These are phyloP conservation scores for Sarocladium kiliense DNA, from an alignment of 2,329 filamentous ascomycete species.

Conservation along the genomic window DNA sequence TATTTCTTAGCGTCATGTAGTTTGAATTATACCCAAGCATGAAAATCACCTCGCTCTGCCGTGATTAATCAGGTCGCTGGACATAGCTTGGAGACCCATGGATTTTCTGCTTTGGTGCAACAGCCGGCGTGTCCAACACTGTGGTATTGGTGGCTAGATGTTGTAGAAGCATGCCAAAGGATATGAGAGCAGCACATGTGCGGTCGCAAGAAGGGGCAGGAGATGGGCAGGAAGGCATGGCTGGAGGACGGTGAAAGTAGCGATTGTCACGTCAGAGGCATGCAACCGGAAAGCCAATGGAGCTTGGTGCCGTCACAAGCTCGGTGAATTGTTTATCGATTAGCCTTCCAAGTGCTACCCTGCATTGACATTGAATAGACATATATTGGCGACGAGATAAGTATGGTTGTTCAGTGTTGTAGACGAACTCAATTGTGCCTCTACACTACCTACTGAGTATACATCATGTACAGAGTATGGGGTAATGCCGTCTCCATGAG, in stretches of 20 bases:
- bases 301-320: too few relatives aligned
- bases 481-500: background rate
- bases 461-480: too few relatives aligned
- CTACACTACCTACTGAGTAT: too few relatives aligned
- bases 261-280: too few relatives aligned
- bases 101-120: too few relatives aligned
- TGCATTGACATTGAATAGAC: background rate
- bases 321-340: too few relatives aligned
- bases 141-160: conserved; percentile 24
- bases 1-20: conserved; percentile 10
- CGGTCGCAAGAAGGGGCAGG: conserved; percentile 20
- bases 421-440: too few relatives aligned
- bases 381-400: too few relatives aligned
- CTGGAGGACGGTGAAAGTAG: background rate
- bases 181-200: conserved; percentile 29
- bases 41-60: background rate
- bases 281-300: too few relatives aligned
- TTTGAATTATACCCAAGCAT: conserved; percentile 3
- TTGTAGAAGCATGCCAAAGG: conserved; percentile 31
- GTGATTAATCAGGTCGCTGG: conserved; percentile 9
- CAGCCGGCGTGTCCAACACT: background rate
- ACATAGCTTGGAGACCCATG: too few relatives aligned
- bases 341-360: background rate
- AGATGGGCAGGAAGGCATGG: conserved; percentile 5
- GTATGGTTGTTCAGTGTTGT: too few relatives aligned